These are phyloP conservation scores for Pseudogymnoascus sp. DNA, from an alignment of 2,329 filamentous ascomycete species.

Conservation along the genomic window DNA sequence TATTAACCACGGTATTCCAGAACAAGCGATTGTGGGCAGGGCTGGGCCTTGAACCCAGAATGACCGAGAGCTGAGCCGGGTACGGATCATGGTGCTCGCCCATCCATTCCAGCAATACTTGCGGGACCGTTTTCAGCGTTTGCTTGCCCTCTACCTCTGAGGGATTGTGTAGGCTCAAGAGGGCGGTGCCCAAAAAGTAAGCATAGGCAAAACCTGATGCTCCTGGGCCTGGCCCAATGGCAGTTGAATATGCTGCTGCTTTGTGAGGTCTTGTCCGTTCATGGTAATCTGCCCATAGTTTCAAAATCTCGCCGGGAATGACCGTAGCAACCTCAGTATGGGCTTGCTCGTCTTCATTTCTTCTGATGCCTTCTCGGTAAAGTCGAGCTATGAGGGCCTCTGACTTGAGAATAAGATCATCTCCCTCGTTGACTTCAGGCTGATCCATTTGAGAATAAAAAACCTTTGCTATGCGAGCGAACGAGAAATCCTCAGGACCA, in stretches of 20 bases:
- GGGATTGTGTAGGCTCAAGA: slow-evolving; percentile 72
- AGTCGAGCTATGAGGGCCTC: slow-evolving; percentile 62
- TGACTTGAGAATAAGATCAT: slow-evolving; percentile 65
- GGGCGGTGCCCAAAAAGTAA: slow-evolving; percentile 66
- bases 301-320: slow-evolving; percentile 43
- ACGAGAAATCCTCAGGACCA: slow-evolving; percentile 41
- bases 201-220: slow-evolving; percentile 65
- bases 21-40: slow-evolving; percentile 70
- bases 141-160: slow-evolving; percentile 13
- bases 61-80: slow-evolving; percentile 55
- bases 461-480: slow-evolving; percentile 64
- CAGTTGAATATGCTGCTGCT: slow-evolving; percentile 47
- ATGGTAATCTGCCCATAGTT: slow-evolving; percentile 47
- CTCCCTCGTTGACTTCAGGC: slow-evolving; percentile 58
- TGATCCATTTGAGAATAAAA: slow-evolving; percentile 52
- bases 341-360: slow-evolving; percentile 47
- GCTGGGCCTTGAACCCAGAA: slow-evolving; percentile 58
- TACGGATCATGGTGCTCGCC: slow-evolving; percentile 67
- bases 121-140: slow-evolving; percentile 53
- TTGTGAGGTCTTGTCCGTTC: slow-evolving; percentile 39
- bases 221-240: slow-evolving; percentile 57
- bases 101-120: slow-evolving; percentile 77
- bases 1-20: slow-evolving; percentile 75
- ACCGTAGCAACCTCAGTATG: slow-evolving; percentile 50
- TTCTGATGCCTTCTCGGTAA: slow-evolving; percentile 54